phyloP scores from a whole-genome alignment of 2,329 filamentous ascomycete species.

The Orbilia oligospora region DNA sequence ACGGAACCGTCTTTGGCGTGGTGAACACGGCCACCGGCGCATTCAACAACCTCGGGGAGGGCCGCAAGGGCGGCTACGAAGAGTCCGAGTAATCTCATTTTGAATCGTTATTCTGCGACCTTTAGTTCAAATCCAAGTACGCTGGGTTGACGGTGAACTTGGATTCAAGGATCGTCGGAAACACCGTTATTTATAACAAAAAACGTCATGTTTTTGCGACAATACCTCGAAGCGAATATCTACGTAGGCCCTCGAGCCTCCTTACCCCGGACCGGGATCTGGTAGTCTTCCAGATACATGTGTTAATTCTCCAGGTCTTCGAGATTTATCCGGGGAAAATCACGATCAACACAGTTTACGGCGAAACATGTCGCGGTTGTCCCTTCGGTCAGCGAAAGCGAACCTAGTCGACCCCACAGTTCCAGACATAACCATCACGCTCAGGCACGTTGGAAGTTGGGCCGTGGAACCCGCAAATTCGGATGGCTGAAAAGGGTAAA shows the following conservation, averaged over 20 bases:
- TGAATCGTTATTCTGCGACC: conserved; percentile 21
- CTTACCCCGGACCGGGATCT: conserved; percentile 23
- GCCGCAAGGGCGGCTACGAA: conserved; percentile 42
- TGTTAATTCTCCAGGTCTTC: conserved; percentile 37
- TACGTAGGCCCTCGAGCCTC: conserved; percentile 11
- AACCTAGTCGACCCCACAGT: conserved; percentile 37
- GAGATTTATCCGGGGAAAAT: conserved; percentile 54
- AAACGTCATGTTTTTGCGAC: not conserved
- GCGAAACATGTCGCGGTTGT: conserved; percentile 53
- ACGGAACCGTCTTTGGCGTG: conserved; percentile 52
- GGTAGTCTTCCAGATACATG: conserved; percentile 8
- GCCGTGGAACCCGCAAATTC: conserved; percentile 50
- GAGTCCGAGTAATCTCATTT: conserved; percentile 48
- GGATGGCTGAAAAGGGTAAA: conserved; percentile 58
- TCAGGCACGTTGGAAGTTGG: conserved; percentile 25
- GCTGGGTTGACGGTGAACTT: conserved; percentile 26
- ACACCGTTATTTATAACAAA: conserved; percentile 39
- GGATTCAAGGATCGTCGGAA: not conserved
- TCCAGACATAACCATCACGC: conserved; percentile 15
- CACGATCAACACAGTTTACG: conserved; percentile 57
- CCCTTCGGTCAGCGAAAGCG: conserved; percentile 19
- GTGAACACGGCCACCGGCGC: conserved; percentile 44
- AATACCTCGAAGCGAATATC: conserved; percentile 22
- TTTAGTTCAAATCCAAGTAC: conserved; percentile 15
- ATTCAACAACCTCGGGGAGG: conserved; percentile 45